Evolutionary conservation across 352 stramenopile species (phyloP), one percentile per base, ranked within the genome.

Genomic region (Pythium graminicola): DNA sequence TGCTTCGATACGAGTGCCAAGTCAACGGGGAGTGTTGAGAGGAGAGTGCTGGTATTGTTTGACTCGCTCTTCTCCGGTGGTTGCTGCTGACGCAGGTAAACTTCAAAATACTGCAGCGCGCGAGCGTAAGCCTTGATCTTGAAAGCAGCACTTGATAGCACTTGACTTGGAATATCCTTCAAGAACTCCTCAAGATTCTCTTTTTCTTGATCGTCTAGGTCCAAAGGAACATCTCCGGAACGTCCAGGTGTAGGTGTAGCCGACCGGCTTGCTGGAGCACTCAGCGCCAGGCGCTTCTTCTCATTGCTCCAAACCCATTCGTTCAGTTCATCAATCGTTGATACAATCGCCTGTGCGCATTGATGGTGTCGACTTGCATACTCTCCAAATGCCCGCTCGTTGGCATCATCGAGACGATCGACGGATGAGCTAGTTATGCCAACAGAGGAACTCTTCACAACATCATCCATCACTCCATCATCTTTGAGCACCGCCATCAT

Each of bases 291-390:
- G 13, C 76, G 64, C 53, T 91, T 94, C 47, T 92, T 89, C 46
- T 92, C 81, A 41, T 60, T 88, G 29, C 59, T 84, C 84, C 84
- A 94, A 14, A 95, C 70, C 84, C 84, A 95, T 13, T 95, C 81
- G 53, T 92, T 95, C 7, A 95, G 56, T 36, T 93, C 81, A 63
- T 95, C 84, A 17, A 95, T 78, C 2, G 79, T 89, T 10, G 81
- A 85, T 41, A 95, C 88, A 54, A 95, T 86, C 0, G 73, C 89
- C 51, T 95, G 84, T 7, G 70, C 81, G 47, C 84, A 94, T 45
- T 93, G 84, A 44, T 94, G 80, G 61, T 93, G 78, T 0, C 81
- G 77, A 54, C 81, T 87, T 23, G 80, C 84, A 40, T 80, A 76
- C 28, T 89, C 81, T 3, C 63, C 71, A 54, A 77, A 64, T 11